A percentile compares a stretch with the other conserved stretches of the same genome.
Evolutionary conservation across 2,329 filamentous ascomycete genomes (phyloP).

Genomic region (Sporothrix luriei): DNA sequence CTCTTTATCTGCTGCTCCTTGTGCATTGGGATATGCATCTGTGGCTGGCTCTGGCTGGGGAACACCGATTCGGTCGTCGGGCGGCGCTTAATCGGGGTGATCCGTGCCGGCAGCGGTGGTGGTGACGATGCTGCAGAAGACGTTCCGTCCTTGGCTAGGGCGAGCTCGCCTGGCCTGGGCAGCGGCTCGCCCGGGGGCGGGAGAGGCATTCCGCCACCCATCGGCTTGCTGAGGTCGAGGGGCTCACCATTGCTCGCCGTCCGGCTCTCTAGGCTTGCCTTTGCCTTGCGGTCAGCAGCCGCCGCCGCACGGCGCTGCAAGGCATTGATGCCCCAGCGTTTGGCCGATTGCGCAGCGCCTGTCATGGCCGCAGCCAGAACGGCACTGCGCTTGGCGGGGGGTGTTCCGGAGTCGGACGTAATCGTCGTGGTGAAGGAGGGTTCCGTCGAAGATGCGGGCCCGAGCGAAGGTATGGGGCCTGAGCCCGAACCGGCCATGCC

Average conservation of each 20-base stretch:
- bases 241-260: conserved; percentile 33
- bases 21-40: conserved; percentile 11
- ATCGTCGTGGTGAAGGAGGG: conserved; percentile 37
- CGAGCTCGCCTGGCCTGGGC: conserved; percentile 57
- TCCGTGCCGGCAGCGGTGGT: conserved; percentile 1
- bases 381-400: conserved; percentile 50
- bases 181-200: conserved; percentile 80
- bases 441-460: neutral
- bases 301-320: conserved; percentile 46
- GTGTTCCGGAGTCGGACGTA: conserved; percentile 36
- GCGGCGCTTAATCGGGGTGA: conserved; percentile 25
- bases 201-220: conserved; percentile 79
- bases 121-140: neutral
- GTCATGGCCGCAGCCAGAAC: conserved; percentile 55
- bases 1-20: conserved; percentile 19
- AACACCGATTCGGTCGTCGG: conserved; percentile 10
- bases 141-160: neutral
- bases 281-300: conserved; percentile 28
- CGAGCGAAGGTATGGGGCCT: neutral
- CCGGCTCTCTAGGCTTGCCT: conserved; percentile 1
- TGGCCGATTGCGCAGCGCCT: conserved; percentile 58
- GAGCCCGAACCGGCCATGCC: neutral
- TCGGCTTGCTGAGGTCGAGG: conserved; percentile 64
- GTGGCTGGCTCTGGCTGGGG: neutral
- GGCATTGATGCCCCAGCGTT: conserved; percentile 62